These are phyloP conservation scores for Schizonepeta tenuifolia DNA, from an alignment of 257 asterid species.

Conservation along the genomic window DNA sequence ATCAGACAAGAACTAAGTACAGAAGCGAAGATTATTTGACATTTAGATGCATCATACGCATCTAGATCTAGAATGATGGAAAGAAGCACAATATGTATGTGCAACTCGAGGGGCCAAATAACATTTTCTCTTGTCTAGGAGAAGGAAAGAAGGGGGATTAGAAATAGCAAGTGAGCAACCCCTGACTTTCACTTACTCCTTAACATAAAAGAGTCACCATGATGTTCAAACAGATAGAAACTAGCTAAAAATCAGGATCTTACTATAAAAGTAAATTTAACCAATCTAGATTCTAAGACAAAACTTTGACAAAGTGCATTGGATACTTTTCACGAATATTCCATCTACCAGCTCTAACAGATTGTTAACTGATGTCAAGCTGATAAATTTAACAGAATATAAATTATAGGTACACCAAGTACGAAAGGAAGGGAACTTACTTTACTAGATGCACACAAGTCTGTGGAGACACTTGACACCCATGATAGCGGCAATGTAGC, in stretches of 20 bases:
- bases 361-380: neutral
- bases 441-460: constrained; percentile 68
- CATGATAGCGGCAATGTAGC: constrained; percentile 73
- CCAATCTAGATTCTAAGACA: neutral
- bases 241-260: neutral
- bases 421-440: constrained; percentile 45
- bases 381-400: constrained; percentile 1
- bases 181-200: neutral
- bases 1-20: neutral
- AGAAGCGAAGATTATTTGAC: neutral
- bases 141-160: neutral
- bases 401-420: constrained; percentile 12
- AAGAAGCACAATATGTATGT: neutral
- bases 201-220: neutral
- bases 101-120: neutral
- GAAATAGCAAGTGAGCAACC: neutral
- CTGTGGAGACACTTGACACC: constrained; percentile 51
- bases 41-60: neutral
- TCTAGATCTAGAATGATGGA: neutral
- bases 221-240: constrained; percentile 8
- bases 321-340: neutral
- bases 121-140: neutral
- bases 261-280: neutral
- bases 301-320: neutral
- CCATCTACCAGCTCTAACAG: neutral